Base-by-base conservation (phyloP, 495 filamentous ascomycete genomes). In the Daldinia caldariorum region DNA sequence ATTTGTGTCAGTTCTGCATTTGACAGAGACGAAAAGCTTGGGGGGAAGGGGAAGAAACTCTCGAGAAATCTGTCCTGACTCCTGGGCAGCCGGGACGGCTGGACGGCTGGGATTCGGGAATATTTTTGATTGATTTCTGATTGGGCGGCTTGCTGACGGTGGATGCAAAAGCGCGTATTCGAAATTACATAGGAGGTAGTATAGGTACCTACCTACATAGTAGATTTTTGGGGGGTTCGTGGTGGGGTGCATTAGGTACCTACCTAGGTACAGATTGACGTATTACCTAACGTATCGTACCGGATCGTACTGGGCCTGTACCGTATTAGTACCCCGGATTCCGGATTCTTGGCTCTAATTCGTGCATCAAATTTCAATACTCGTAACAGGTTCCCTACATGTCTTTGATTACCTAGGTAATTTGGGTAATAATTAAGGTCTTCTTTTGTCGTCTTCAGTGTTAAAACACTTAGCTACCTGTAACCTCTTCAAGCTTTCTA, bases 321-420 rank as follows among this genome's bases (percentile, higher is more conserved):
- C 65, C 64, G 64, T 72, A 60, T 43, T 51, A 35, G 45, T 58
- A 68, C 70, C 70, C 69, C 69, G 64, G 69, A 72, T 72, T 66
- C 69, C 69, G 64, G 69, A 72, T 72, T 66, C 59, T 72, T 67
- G 55, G 63, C 58, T 35, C 32, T 7, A 20, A 49, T 32, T 54
- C 12, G 49, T 41, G 32, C 60, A 29, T 26, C 4, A 63, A 1
- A 54, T 47, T 26, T 26, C 26, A 26, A 49, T 47, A 47, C 56
- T 34, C 16, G 63, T 58, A 45, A 63, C 53, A n/a, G n/a, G n/a
- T 63, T 63, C 60, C 60, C 60, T 58, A 37, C 13, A 3, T 29
- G 20, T 6, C 20, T 32, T 50, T 20, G 9, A 20, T 38, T 20
- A 35, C 20, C 47, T 18, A 54, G n/a, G 34, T 35, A 35, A 35